phyloP scores from a whole-genome alignment of 129 eudicot genomes.

The Solidago caesia region DNA sequence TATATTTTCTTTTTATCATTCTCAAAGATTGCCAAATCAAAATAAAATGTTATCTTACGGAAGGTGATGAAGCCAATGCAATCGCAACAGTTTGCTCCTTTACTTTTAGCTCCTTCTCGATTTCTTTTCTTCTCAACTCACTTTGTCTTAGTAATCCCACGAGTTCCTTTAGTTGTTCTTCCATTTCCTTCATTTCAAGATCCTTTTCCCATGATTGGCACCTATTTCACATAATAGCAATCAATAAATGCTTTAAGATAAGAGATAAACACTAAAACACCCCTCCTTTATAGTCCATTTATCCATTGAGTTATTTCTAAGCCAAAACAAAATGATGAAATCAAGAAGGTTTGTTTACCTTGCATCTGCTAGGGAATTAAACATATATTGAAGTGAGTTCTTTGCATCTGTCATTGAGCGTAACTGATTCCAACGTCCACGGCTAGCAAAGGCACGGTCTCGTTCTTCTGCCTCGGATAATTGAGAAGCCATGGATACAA shows the following conservation, averaged over 20 bases:
- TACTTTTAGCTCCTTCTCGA: conserved; percentile 79
- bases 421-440: conserved; percentile 94
- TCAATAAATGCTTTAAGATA: neutral
- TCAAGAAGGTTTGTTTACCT: conserved; percentile 37
- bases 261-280: neutral
- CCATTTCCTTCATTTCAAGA: conserved; percentile 89
- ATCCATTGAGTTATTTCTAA: neutral
- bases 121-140: conserved; percentile 84
- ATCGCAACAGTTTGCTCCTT: conserved; percentile 62
- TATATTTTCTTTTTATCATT: neutral
- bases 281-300: neutral
- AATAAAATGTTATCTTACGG: conserved; percentile 41
- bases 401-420: conserved; percentile 98
- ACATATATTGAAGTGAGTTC: conserved; percentile 82
- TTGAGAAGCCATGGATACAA: conserved; percentile 98
- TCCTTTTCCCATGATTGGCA: conserved; percentile 85
- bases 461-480: conserved; percentile 99
- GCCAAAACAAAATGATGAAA: neutral
- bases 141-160: conserved; percentile 81
- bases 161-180: conserved; percentile 90
- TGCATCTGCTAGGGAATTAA: conserved; percentile 73
- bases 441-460: conserved; percentile 75
- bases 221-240: conserved; percentile 40
- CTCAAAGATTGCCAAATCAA: neutral
- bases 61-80: conserved; percentile 62